These are phyloP conservation scores for Solanum raphanifolium DNA, from an alignment of 257 asterid species.

Conservation along the genomic window DNA sequence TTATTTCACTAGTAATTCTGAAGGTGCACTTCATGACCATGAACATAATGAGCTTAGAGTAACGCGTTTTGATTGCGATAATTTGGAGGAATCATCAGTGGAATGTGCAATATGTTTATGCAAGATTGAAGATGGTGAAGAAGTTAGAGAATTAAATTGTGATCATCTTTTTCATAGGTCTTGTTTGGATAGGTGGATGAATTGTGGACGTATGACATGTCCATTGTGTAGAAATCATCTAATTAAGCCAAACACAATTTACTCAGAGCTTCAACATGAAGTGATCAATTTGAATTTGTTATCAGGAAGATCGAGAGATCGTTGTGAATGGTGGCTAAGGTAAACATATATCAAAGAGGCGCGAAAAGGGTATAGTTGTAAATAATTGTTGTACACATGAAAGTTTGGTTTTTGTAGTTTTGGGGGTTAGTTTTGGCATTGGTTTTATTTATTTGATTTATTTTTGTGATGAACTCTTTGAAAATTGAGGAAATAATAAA, in stretches of 20 bases:
- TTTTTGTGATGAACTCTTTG: not conserved
- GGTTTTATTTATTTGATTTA: not conserved
- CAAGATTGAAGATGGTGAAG: slow-evolving; percentile 12
- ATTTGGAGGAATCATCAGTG: not conserved
- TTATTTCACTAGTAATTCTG: not conserved
- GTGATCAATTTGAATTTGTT: slow-evolving; percentile 1
- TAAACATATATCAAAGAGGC: not conserved
- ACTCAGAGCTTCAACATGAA: not conserved
- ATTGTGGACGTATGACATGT: slow-evolving; percentile 4
- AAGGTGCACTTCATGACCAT: not conserved
- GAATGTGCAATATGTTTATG: not conserved
- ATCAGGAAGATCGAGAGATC: not conserved
- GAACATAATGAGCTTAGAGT: not conserved
- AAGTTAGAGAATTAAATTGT: slow-evolving; percentile 13
- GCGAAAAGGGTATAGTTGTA: not conserved
- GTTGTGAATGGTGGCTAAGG: slow-evolving; percentile 15
- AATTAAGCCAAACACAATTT: not conserved
- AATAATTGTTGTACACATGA: not conserved
- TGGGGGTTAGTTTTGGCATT: not conserved
- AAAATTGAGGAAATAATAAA: not conserved
- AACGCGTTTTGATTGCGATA: not conserved
- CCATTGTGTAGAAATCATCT: slow-evolving; percentile 12
- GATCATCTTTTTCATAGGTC: slow-evolving; percentile 13
- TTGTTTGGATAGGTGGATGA: slow-evolving; percentile 14
- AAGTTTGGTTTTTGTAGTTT: not conserved